Evolutionary conservation across 148 eudicot species (phyloP).

Genomic region (Spergularia bocconei): DNA sequence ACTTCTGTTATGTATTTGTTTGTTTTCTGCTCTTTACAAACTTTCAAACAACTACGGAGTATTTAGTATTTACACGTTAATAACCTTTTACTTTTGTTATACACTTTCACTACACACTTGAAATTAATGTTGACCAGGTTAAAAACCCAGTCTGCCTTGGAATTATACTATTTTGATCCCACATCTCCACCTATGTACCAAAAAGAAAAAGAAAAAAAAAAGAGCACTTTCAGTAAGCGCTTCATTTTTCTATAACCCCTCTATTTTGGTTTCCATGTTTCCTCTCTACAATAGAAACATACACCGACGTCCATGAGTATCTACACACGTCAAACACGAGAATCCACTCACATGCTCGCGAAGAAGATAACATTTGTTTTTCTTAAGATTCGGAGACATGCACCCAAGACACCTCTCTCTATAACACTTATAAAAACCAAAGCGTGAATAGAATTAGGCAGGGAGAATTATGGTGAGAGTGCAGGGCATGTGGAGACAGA

Average conservation of each 20-base stretch:
- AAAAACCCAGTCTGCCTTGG: too few relatives aligned
- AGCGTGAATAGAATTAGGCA: neutral
- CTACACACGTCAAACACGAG: constrained; percentile 1
- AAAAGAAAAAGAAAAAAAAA: too few relatives aligned
- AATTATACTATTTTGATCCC: neutral
- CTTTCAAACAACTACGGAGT: constrained; percentile 23
- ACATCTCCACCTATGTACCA: neutral
- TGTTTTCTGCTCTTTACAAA: constrained; percentile 21
- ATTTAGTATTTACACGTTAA: constrained; percentile 27
- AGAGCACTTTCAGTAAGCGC: too few relatives aligned
- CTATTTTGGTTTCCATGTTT: neutral
- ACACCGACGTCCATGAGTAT: neutral
- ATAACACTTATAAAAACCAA: neutral
- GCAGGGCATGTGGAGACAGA: constrained; percentile 20
- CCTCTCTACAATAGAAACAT: neutral
- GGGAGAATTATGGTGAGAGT: constrained; percentile 4
- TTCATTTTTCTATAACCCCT: neutral
- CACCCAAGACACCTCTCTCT: neutral
- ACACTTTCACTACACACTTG: neutral
- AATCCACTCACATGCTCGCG: neutral
- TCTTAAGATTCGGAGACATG: neutral
- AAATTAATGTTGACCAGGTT: too few relatives aligned
- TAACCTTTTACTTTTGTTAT: neutral
- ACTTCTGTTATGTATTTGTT: neutral
- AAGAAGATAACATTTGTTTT: neutral